Conservation (phyloP, 768 basidiomycete genomes). For the Tricholoma sp. region DNA sequence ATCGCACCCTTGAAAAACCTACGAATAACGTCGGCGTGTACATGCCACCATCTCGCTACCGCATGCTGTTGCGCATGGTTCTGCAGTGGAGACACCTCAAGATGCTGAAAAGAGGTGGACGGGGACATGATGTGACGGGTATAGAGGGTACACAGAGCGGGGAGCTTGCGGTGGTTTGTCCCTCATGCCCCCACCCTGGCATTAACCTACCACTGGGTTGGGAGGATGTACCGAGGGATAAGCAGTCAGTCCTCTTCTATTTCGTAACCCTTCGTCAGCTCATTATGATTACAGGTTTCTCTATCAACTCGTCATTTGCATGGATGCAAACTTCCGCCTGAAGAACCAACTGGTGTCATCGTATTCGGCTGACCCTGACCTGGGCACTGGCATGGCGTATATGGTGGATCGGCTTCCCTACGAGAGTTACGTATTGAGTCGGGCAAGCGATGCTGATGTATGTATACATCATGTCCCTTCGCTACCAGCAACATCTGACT, state of each 20-base stretch:
- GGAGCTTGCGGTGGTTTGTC: slow-evolving; percentile 20
- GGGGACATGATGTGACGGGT: slow-evolving; percentile 19
- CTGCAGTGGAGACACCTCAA: slow-evolving; percentile 18
- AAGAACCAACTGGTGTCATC: not conserved
- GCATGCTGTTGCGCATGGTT: slow-evolving; percentile 10
- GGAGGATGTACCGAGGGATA: slow-evolving; percentile 8
- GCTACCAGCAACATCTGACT: too few relatives aligned
- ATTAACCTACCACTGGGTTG: slow-evolving; percentile 20
- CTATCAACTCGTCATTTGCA: slow-evolving; percentile 7
- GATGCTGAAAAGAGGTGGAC: slow-evolving; percentile 19
- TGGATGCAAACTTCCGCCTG: slow-evolving; percentile 19
- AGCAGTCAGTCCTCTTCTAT: not conserved
- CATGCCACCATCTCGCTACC: slow-evolving; percentile 6
- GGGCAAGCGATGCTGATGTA: slow-evolving; percentile 7
- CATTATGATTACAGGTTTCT: slow-evolving; percentile 2
- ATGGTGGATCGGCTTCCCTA: slow-evolving; percentile 7
- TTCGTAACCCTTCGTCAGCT: not conserved
- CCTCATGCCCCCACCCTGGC: slow-evolving; percentile 23
- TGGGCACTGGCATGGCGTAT: slow-evolving; percentile 7
- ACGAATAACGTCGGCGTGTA: slow-evolving; percentile 23
- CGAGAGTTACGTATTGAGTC: slow-evolving; percentile 3
- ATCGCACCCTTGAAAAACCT: slow-evolving; percentile 15
- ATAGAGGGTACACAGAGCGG: slow-evolving; percentile 16
- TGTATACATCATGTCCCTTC: too few relatives aligned
- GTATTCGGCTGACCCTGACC: slow-evolving; percentile 2